Conservation (phyloP, 2,329 filamentous ascomycete genomes). For the Aspergillaceae sp. region DNA sequence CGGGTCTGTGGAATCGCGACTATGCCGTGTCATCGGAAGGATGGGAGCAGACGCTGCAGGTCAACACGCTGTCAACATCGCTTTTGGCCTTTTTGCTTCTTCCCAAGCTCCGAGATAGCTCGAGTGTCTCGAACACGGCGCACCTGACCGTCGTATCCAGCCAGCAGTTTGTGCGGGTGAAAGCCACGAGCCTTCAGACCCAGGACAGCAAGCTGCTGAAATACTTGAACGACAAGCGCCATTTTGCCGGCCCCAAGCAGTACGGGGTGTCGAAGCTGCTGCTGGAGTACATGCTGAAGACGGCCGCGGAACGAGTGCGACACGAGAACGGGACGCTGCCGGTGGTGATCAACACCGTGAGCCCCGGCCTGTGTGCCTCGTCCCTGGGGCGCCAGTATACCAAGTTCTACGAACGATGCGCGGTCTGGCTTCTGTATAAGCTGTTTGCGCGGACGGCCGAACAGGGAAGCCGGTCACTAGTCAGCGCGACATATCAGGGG, state of each 20-base stretch:
- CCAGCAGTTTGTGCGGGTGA: slow-evolving; percentile 29
- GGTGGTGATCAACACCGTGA: slow-evolving; percentile 38
- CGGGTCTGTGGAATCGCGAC: slow-evolving; percentile 34
- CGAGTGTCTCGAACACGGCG: slow-evolving; percentile 21
- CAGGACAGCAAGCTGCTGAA: slow-evolving; percentile 22
- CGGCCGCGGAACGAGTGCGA: slow-evolving; percentile 23
- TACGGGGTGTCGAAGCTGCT: slow-evolving; percentile 38
- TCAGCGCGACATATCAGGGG: slow-evolving; percentile 35
- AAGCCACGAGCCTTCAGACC: slow-evolving; percentile 22
- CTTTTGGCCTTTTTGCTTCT: slow-evolving; percentile 47
- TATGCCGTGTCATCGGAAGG: slow-evolving; percentile 34
- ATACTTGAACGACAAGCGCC: slow-evolving; percentile 23
- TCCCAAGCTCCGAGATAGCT: slow-evolving; percentile 35
- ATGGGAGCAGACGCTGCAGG: slow-evolving; percentile 48
- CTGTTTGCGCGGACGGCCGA: slow-evolving; percentile 37
- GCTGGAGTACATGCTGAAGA: slow-evolving; percentile 35
- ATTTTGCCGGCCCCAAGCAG: slow-evolving; percentile 25
- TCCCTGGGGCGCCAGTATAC: slow-evolving; percentile 35
- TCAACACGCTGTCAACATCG: slow-evolving; percentile 50
- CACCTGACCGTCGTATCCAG: slow-evolving; percentile 41
- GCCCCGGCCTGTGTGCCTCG: slow-evolving; percentile 38
- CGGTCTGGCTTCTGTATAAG: slow-evolving; percentile 26
- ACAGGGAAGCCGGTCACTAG: slow-evolving; percentile 36
- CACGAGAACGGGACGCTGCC: slow-evolving; percentile 26
- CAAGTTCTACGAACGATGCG: slow-evolving; percentile 25